Evolutionary conservation across 2,329 filamentous ascomycete species (phyloP), one percentile per base, ranked within the genome.

Genomic region (Aquanectria penicillioides): DNA sequence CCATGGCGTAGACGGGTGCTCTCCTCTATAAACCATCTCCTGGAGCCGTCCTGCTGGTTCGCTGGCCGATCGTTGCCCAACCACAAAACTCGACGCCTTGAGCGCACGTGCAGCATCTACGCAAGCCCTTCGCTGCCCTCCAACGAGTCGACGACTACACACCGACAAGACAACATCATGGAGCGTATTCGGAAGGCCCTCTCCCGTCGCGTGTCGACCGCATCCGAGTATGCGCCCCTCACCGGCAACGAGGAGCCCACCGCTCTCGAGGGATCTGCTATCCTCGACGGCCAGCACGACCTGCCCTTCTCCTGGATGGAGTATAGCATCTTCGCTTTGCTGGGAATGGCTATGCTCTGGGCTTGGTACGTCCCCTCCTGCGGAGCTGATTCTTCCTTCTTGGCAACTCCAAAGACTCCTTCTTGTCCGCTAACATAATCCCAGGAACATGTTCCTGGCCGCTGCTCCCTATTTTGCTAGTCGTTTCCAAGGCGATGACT

Each of bases 381-480:
- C n/a, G n/a, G n/a, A n/a, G n/a, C n/a, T n/a, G n/a, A n/a, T n/a
- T n/a, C n/a, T n/a, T n/a, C n/a, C n/a, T n/a, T n/a, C n/a, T n/a
- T n/a, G n/a, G n/a, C n/a, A n/a, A n/a, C n/a, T n/a, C n/a, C n/a
- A n/a, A n/a, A n/a, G n/a, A n/a, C n/a, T n/a, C n/a, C n/a, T n/a
- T n/a, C n/a, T n/a, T n/a, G n/a, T 18, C 13, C n/a, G 6, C 22
- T 48, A 49, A 47, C 15, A 12, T 47, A 11, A 34, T 43, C 53
- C 37, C 66, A 94, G 93, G 93, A 98, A 98, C 80, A 97, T 97
- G 94, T 97, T 98, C 76, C 86, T 98, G 67, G 94, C 95, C 40
- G 93, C 94, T 8, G 92, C 93, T 2, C 93, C 94, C 5, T 98
- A 98, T 81, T 97, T 98, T 78, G 88, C 94, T 71, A 83, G 82